A percentile compares a stretch with the other conserved stretches of the same genome.
phyloP scores from a whole-genome alignment of 23 red algal species.

The Gracilaria caudata region DNA sequence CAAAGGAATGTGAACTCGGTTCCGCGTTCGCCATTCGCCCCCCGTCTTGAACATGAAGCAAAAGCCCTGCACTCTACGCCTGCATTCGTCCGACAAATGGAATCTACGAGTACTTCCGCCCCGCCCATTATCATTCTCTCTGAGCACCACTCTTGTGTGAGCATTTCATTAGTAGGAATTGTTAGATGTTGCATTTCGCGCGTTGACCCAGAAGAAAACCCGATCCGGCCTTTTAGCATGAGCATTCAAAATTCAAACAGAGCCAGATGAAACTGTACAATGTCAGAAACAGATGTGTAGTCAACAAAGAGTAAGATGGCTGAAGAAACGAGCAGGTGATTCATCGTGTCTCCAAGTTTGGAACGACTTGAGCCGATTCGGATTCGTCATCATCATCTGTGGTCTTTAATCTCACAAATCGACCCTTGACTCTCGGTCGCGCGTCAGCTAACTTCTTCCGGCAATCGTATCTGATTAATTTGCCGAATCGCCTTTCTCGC shows the following conservation, averaged over 20 bases:
- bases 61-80: background rate
- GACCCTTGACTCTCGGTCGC: slow-evolving; percentile 83
- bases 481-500: slow-evolving; percentile 83
- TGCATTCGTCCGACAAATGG: no score
- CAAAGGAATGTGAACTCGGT: no score
- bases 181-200: slow-evolving; percentile 10
- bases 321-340: no score
- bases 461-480: slow-evolving; percentile 86
- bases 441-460: slow-evolving; percentile 88
- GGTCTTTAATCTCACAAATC: slow-evolving; percentile 79
- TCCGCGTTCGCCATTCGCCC: no score
- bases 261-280: slow-evolving; percentile 27
- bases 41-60: no score
- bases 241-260: background rate
- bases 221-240: background rate
- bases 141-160: background rate
- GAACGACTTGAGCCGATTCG: slow-evolving; percentile 49
- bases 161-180: slow-evolving; percentile 12
- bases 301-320: background rate
- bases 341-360: slow-evolving; percentile 5
- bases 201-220: background rate
- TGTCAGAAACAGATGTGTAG: background rate
- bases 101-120: background rate
- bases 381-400: slow-evolving; percentile 35
- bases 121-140: background rate